Evolutionary conservation across 1,284 basidiomycete genomes (phyloP), one percentile per base, ranked within the genome.

Genomic region (Vanrija sp.): DNA sequence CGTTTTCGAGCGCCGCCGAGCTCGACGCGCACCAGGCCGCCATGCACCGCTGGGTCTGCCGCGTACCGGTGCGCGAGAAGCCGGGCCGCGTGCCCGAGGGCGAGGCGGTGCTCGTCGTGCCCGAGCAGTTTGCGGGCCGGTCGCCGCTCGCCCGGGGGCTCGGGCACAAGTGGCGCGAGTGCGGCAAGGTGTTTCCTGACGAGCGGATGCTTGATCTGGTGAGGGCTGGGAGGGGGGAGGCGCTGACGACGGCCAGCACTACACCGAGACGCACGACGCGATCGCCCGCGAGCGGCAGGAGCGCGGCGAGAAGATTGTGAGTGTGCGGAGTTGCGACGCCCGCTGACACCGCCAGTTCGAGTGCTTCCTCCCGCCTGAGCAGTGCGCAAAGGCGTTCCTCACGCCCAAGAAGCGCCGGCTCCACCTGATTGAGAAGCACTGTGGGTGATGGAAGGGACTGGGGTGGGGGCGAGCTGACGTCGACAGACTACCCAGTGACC

Each of bases 241-340:
- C 25, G 42, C 45, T 57, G 38, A 55, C 45, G 45, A 2, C 31
- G 12, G 59, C 10, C 67, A 92, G 86, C 91, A 95, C 75, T 82
- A 88, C 61, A 86, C 84, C 16, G 91, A 95, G 76, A 88, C 85
- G 59, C 91, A 95, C 62, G 88, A 94, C 71, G 85, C 89, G 3
- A 75, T 93, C 18, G 84, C 86, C 20, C 82, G 82, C 9, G 75
- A 89, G 45, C 79, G 83, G 25, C 84, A 84, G 66, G 87, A 89
- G 25, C 80, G 86, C 47, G 90, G 90, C n/a, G 87, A 92, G 69
- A 90, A 87, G 75, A 93, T 88, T 47, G 91, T 91, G 65, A 53
- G 88, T 82, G 27, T 31, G 35, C 43, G 41, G 45, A 51, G 27
- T 37, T 46, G 23, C 42, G 49, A 20, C 22, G 41, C 19, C 22